These are phyloP conservation scores for Yarrowia galli DNA, from an alignment of 1,139 yeast genomes.

Conservation along the genomic window DNA sequence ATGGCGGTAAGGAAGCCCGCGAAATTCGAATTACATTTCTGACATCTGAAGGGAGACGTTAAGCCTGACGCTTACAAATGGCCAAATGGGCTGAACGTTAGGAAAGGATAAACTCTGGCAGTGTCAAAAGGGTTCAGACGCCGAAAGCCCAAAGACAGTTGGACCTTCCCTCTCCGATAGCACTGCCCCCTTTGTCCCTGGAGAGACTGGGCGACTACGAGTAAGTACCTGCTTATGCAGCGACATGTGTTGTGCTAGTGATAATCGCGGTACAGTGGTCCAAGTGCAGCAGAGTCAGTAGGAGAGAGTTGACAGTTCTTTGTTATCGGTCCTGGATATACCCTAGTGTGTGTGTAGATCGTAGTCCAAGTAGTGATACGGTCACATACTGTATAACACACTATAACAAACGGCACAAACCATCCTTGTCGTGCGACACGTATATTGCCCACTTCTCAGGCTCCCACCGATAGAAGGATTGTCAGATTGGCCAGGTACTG, in stretches of 20 bases:
- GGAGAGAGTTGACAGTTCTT: too few relatives aligned
- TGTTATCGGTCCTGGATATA: not conserved
- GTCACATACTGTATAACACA: too few relatives aligned
- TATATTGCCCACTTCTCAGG: not conserved
- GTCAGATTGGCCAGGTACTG: slow-evolving; percentile 15
- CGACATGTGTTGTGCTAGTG: not conserved
- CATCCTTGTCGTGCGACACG: not conserved
- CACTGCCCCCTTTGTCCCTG: slow-evolving; percentile 16
- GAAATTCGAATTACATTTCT: not conserved
- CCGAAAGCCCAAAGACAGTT: slow-evolving; percentile 1
- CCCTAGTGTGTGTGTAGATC: not conserved
- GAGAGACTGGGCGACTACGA: not conserved
- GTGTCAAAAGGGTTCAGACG: slow-evolving; percentile 12
- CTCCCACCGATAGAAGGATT: not conserved
- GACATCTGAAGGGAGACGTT: not conserved
- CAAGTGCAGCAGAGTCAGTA: too few relatives aligned
- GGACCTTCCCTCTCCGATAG: slow-evolving; percentile 3
- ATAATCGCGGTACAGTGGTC: not conserved
- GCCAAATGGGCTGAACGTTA: not conserved
- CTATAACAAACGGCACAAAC: not conserved
- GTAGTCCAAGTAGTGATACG: too few relatives aligned
- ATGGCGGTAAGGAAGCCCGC: not conserved
- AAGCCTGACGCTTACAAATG: slow-evolving; percentile 6
- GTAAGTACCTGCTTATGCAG: slow-evolving; percentile 6
- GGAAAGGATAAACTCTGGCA: not conserved